Evolutionary conservation across 306 rosid species (phyloP), one percentile per base, ranked within the genome.

Genomic region (Fragaria vesca): DNA sequence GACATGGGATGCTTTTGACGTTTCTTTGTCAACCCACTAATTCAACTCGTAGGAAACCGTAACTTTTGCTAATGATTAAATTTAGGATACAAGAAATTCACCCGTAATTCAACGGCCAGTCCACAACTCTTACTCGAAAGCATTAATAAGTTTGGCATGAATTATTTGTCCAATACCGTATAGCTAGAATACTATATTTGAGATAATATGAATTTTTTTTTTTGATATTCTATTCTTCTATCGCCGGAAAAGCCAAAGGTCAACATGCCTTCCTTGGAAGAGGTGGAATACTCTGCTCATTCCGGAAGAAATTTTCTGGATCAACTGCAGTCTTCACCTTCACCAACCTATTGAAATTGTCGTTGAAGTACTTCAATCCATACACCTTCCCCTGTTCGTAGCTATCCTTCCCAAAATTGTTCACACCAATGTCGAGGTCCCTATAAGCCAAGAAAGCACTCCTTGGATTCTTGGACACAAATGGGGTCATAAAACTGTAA

Each of bases 381-480:
- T 87, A 92, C n/a, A 85, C 93, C 71, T 74, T 54, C 34, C 91
- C 97, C 13, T 89, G 91, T 66, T 72, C 62, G 2, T 73, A 92
- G 32, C 78, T 87, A 24, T 86, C 72, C 46, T 42, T 57, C 45
- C 80, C 90, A 34, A 73, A 78, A 8, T 24, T 61, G 61, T 75
- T 92, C 13, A 71, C 43, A 38, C 97, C 97, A 81, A 92, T 87
- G 85, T 92, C 97, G 71, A 92, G 85, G 81, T 92, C 96, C 72
- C 97, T 86, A n/a, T 92, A 92, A 18, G 87, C 87, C 57, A 92
- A 80, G 78, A 80, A 92, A 2, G 97, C 82, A 72, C 91, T 69
- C 65, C 97, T 92, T 57, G 96, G 97, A 75, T 87, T 86, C 84
- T 92, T 88, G 3, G 96, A 90, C 66, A 92, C 93, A 79, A 87